These are phyloP conservation scores for Solanum etuberosum DNA, from an alignment of 257 asterid genomes.

Conservation along the genomic window DNA sequence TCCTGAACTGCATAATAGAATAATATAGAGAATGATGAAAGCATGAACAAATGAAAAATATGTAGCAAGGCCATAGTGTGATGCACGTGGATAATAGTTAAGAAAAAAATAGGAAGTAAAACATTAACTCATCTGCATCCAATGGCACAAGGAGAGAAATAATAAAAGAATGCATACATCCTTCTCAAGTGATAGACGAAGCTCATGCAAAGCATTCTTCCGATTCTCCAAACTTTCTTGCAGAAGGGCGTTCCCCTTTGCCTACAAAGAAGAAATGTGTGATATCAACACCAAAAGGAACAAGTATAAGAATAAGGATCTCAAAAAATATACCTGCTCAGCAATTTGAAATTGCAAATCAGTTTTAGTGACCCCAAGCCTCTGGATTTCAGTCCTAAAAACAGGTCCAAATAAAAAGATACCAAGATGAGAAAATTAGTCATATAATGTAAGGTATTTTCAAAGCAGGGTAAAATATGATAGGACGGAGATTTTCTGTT, in stretches of 20 bases:
- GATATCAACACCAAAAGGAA: not conserved
- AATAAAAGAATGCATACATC: constrained; percentile 37
- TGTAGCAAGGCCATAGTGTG: not conserved
- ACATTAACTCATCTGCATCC: not conserved
- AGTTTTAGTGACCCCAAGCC: constrained; percentile 44
- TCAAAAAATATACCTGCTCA: constrained; percentile 38
- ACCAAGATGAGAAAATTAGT: not conserved
- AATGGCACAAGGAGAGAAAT: not conserved
- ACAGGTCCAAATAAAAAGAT: not conserved
- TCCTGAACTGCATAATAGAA: no score
- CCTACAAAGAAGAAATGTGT: constrained; percentile 20
- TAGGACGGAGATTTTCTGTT: not conserved
- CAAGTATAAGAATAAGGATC: not conserved
- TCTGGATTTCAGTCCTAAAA: constrained; percentile 50
- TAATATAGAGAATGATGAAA: no score
- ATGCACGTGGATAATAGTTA: not conserved
- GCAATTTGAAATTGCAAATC: constrained; percentile 46
- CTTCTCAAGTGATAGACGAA: constrained; percentile 65
- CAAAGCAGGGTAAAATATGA: not conserved
- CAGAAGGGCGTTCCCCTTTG: constrained; percentile 35
- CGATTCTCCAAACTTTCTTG: constrained; percentile 49
- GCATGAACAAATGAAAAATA: no score
- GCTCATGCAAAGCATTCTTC: constrained; percentile 58
- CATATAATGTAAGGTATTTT: not conserved
- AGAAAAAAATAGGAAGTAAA: not conserved